phyloP scores from a whole-genome alignment of 352 stramenopile species.

The Discostella stelligera region DNA sequence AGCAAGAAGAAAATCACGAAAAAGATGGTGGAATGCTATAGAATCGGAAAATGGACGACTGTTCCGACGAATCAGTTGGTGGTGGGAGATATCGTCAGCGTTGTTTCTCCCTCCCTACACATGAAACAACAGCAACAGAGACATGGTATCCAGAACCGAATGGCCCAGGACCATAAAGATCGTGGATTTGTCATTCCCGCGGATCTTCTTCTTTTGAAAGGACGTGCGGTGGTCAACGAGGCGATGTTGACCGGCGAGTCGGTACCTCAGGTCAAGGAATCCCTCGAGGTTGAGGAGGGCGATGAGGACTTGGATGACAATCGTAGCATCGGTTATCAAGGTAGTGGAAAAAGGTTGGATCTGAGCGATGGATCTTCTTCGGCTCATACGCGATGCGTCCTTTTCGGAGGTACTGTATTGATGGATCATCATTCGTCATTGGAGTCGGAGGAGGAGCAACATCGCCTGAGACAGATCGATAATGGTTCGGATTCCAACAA shows the following conservation, averaged over 20 bases:
- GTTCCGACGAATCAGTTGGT: slow-evolving; percentile 64
- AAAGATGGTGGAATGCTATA: slow-evolving; percentile 39
- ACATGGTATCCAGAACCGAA: not conserved
- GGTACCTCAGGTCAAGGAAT: slow-evolving; percentile 96
- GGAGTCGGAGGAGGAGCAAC: slow-evolving; percentile 8
- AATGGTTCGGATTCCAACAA: not conserved
- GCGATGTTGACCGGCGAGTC: slow-evolving; percentile 98
- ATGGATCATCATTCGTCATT: slow-evolving; percentile 56
- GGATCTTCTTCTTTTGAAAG: slow-evolving; percentile 93
- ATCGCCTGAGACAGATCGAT: not conserved
- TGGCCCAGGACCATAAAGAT: slow-evolving; percentile 34
- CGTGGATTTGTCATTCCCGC: slow-evolving; percentile 85
- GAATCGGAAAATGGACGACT: slow-evolving; percentile 49
- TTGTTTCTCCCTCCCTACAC: slow-evolving; percentile 40
- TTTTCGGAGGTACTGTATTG: slow-evolving; percentile 79
- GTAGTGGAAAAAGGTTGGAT: slow-evolving; percentile 55
- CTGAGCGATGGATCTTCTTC: slow-evolving; percentile 52
- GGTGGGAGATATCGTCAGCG: slow-evolving; percentile 71
- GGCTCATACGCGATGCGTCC: slow-evolving; percentile 67
- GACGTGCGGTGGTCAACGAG: slow-evolving; percentile 96
- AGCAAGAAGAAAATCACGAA: not conserved
- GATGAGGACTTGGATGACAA: slow-evolving; percentile 15
- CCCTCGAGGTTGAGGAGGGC: slow-evolving; percentile 37
- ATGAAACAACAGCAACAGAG: slow-evolving; percentile 18
- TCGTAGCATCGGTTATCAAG: no score